Conservation (phyloP, 805 yeast genomes). For the Metschnikowia aberdeeniae region DNA sequence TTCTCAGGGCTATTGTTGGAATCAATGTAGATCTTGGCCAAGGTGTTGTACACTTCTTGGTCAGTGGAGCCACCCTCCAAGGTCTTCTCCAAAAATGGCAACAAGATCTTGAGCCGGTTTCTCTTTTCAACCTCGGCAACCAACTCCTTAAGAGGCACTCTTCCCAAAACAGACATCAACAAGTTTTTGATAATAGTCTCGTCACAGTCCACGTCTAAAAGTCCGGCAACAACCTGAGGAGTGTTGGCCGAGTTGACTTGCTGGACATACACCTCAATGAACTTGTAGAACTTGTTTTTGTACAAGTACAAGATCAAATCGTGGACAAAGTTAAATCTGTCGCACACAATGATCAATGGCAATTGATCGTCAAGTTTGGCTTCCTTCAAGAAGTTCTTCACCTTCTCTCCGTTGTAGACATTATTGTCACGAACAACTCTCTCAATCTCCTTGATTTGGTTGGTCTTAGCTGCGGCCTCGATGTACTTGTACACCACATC, state of each 20-base stretch:
- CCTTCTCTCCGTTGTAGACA: constrained; percentile 94
- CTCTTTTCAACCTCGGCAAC: constrained; percentile 96
- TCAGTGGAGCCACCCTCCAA: constrained; percentile 81
- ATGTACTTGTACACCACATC: constrained; percentile 95
- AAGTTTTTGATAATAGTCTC: constrained; percentile 79
- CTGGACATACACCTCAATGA: constrained; percentile 96
- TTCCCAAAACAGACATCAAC: constrained; percentile 82
- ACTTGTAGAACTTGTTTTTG: constrained; percentile 93
- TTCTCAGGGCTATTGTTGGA: constrained; percentile 97
- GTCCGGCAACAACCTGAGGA: constrained; percentile 94
- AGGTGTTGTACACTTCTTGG: constrained; percentile 86
- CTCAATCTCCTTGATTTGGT: constrained; percentile 91
- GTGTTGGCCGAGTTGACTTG: constrained; percentile 95
- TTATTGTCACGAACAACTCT: constrained; percentile 92
- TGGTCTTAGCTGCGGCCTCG: constrained; percentile 86
- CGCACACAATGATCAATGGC: constrained; percentile 95
- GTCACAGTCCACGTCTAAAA: constrained; percentile 96
- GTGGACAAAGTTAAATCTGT: constrained; percentile 85
- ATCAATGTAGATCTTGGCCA: constrained; percentile 97
- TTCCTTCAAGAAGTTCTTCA: constrained; percentile 94
- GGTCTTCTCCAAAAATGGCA: constrained; percentile 91
- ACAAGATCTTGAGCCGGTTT: constrained; percentile 82
- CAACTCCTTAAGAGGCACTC: constrained; percentile 86
- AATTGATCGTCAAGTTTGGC: constrained; percentile 90
- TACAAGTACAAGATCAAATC: constrained; percentile 90